Evolutionary conservation across 495 filamentous ascomycete genomes (phyloP).

Genomic region (Cercophora sp.): DNA sequence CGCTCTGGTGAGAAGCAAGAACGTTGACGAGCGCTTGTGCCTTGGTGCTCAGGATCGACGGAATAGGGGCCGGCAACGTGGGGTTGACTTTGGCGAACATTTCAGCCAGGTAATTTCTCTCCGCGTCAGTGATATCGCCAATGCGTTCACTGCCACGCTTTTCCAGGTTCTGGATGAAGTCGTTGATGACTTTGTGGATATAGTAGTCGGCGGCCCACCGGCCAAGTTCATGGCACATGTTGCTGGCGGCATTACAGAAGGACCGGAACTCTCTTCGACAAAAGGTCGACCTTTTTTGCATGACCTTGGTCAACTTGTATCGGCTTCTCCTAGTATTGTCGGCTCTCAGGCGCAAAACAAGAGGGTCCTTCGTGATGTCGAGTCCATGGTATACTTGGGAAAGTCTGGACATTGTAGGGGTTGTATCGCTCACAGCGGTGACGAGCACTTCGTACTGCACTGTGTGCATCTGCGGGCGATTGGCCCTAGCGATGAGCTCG

Average conservation of each 20-base stretch:
- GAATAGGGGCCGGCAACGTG: conserved; percentile 22
- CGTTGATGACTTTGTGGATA: conserved; percentile 53
- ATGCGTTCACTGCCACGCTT: conserved; percentile 25
- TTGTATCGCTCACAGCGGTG: conserved; percentile 18
- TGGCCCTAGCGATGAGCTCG: conserved; percentile 65
- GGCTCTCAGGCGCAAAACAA: conserved; percentile 49
- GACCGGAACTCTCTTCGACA: conserved; percentile 59
- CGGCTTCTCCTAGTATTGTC: conserved; percentile 33
- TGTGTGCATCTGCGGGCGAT: conserved; percentile 58
- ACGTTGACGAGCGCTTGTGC: conserved; percentile 52
- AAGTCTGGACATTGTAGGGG: conserved; percentile 33
- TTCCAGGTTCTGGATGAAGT: conserved; percentile 32
- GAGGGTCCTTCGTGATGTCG: conserved; percentile 68
- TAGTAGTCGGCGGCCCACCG: conserved; percentile 70
- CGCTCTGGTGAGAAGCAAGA: conserved; percentile 33
- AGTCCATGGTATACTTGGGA: conserved; percentile 37
- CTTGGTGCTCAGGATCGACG: conserved; percentile 48
- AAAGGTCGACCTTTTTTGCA: conserved; percentile 56
- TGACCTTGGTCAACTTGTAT: conserved; percentile 41
- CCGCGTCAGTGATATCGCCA: conserved; percentile 43
- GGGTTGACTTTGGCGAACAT: conserved; percentile 46
- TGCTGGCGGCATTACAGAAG: conserved; percentile 46
- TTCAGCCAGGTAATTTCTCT: conserved; percentile 58
- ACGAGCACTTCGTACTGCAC: conserved; percentile 40
- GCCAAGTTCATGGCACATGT: conserved; percentile 65